These are phyloP conservation scores for Acrodontium crateriforme DNA, from an alignment of 2,329 filamentous ascomycete genomes.

Conservation along the genomic window DNA sequence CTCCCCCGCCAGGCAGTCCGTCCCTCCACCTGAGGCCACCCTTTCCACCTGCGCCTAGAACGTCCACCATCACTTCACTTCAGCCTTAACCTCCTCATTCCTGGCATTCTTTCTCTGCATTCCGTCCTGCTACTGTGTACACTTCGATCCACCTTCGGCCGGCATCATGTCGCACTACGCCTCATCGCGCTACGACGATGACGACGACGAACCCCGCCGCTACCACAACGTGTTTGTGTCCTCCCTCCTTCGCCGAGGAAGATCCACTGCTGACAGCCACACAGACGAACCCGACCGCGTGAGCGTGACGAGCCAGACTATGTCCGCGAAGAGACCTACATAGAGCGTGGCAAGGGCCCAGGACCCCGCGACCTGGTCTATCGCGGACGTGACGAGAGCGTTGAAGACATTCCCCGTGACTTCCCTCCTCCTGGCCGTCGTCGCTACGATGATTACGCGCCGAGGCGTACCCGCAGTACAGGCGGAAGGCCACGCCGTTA, in stretches of 20 bases:
- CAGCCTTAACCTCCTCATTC: background rate
- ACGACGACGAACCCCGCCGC: conserved; percentile 34
- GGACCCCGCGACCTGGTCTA: conserved; percentile 36
- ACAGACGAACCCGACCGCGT: conserved; percentile 26
- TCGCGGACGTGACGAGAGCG: conserved; percentile 56
- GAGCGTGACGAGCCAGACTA: conserved; percentile 38
- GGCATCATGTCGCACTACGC: conserved; percentile 36
- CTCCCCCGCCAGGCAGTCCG: background rate
- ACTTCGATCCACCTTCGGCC: background rate
- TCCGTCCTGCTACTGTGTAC: background rate
- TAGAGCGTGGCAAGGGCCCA: conserved; percentile 31
- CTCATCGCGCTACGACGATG: conserved; percentile 34
- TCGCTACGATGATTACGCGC: conserved; percentile 23
- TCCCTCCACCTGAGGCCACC: conserved; percentile 2
- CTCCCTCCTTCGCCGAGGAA: background rate
- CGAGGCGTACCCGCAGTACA: conserved; percentile 50
- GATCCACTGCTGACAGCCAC: conserved; percentile 6
- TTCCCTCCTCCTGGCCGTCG: conserved; percentile 53
- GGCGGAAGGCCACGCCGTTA: conserved; percentile 27
- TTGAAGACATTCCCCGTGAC: conserved; percentile 74
- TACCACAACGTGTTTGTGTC: conserved; percentile 21
- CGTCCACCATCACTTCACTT: conserved; percentile 3
- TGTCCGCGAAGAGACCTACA: conserved; percentile 36
- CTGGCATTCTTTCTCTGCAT: conserved; percentile 2
- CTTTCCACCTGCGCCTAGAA: conserved; percentile 4